phyloP scores from a whole-genome alignment of 1,139 yeast species.

The Blastobotrys ciferrii region DNA sequence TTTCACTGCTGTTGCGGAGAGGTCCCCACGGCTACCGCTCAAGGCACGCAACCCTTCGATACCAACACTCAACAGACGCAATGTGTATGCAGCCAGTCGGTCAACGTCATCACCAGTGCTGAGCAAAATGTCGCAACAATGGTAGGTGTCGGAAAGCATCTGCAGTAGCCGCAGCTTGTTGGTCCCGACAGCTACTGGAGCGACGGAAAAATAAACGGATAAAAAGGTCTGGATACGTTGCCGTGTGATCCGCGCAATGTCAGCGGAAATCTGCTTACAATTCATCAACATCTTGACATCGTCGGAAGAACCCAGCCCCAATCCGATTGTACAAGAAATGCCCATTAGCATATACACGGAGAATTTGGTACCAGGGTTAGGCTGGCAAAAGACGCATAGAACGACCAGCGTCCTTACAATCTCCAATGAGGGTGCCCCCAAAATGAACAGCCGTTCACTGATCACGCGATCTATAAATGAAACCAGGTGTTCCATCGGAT shows the following conservation, averaged over 20 bases:
- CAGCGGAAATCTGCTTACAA: not conserved
- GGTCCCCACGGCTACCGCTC: not conserved
- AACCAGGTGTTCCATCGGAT: not conserved
- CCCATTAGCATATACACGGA: conserved; percentile 8
- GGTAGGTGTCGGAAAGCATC: conserved; percentile 1
- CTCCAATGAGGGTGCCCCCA: conserved; percentile 11
- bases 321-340: conserved; percentile 4
- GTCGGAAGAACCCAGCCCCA: conserved; percentile 5
- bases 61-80: conserved; percentile 1
- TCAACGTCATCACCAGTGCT: conserved; percentile 4
- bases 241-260: not conserved
- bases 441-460: conserved; percentile 10
- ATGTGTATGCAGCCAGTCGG: not conserved
- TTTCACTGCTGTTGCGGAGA: not conserved
- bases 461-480: conserved; percentile 12
- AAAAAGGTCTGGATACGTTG: conserved; percentile 6
- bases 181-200: conserved; percentile 6
- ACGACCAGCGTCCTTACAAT: conserved; percentile 5
- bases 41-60: conserved; percentile 2
- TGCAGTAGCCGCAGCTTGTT: conserved; percentile 6
- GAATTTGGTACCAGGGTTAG: conserved; percentile 11
- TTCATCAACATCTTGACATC: conserved; percentile 3
- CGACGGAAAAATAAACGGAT: conserved; percentile 8
- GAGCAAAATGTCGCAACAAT: conserved; percentile 1
- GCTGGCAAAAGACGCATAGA: conserved; percentile 8